A percentile compares a stretch with the other conserved stretches of the same genome.
Conservation (phyloP, 1,139 yeast species). For the Lodderomyces theae region DNA sequence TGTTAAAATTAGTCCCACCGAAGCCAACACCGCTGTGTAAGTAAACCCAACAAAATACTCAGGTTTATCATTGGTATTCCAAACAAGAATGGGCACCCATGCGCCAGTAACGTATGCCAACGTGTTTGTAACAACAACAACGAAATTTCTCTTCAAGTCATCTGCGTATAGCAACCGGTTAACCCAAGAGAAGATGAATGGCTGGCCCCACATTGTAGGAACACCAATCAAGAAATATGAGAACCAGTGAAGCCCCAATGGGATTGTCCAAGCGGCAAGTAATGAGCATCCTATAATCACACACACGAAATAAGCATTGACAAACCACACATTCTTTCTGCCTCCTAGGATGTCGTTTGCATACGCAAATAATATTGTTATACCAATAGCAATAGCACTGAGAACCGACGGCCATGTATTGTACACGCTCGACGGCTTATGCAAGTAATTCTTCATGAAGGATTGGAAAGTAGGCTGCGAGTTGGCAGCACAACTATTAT, state of each 20-base stretch:
- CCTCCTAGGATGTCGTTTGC: conserved; percentile 46
- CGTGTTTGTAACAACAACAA: conserved; percentile 50
- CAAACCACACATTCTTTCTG: conserved; percentile 33
- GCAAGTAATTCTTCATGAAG: conserved; percentile 49
- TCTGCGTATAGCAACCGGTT: conserved; percentile 42
- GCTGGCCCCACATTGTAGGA: conserved; percentile 45
- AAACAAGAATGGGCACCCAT: conserved; percentile 45
- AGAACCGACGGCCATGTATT: conserved; percentile 50
- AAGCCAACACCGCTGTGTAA: conserved; percentile 44
- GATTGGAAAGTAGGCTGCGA: conserved; percentile 50
- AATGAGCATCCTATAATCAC: conserved; percentile 41
- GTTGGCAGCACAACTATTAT: conserved; percentile 43
- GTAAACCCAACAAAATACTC: conserved; percentile 47
- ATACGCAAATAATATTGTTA: conserved; percentile 39
- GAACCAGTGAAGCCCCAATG: conserved; percentile 48
- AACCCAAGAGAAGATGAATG: conserved; percentile 54
- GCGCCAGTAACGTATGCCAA: conserved; percentile 54
- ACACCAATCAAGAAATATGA: conserved; percentile 46
- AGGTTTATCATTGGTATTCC: conserved; percentile 52
- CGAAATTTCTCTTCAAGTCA: conserved; percentile 50
- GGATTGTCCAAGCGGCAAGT: conserved; percentile 46
- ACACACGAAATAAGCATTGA: conserved; percentile 33
- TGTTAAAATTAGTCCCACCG: conserved; percentile 41
- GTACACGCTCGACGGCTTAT: conserved; percentile 38
- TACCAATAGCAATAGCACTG: conserved; percentile 44